These are phyloP conservation scores for Rugonectria rugulosa DNA, from an alignment of 2,329 filamentous ascomycete species.

Conservation along the genomic window DNA sequence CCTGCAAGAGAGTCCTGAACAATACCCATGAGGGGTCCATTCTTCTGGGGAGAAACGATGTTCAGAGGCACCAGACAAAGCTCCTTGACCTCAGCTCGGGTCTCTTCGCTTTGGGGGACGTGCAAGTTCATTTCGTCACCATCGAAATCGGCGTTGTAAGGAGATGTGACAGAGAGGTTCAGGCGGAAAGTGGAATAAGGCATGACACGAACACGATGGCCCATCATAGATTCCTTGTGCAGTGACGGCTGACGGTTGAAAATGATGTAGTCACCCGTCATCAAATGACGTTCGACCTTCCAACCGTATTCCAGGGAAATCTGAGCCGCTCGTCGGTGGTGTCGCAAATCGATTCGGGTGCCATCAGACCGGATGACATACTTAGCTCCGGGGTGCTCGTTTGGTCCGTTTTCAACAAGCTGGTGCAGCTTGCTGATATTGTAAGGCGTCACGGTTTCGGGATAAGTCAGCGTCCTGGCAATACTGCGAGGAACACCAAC, in stretches of 20 bases:
- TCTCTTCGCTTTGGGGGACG: slow-evolving; percentile 97
- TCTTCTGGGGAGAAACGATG: slow-evolving; percentile 97
- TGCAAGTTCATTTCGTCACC: slow-evolving; percentile 99
- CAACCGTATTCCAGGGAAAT: slow-evolving; percentile 93
- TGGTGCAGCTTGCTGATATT: slow-evolving; percentile 93
- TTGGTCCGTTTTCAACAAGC: slow-evolving; percentile 91
- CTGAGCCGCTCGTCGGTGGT: slow-evolving; percentile 86
- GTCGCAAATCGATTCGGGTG: slow-evolving; percentile 91
- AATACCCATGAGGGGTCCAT: slow-evolving; percentile 98
- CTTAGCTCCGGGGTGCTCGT: slow-evolving; percentile 93
- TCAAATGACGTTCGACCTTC: slow-evolving; percentile 97
- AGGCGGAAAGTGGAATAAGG: slow-evolving; percentile 98
- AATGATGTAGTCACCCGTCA: slow-evolving; percentile 96
- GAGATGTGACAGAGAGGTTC: slow-evolving; percentile 96
- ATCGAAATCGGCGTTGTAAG: slow-evolving; percentile 99
- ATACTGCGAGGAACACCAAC: slow-evolving; percentile 96
- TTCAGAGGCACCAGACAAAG: slow-evolving; percentile 98
- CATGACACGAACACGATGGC: slow-evolving; percentile 96
- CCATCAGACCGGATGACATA: slow-evolving; percentile 96
- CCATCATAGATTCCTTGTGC: slow-evolving; percentile 99
- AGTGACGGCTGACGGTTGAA: slow-evolving; percentile 99
- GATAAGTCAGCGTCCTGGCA: slow-evolving; percentile 91
- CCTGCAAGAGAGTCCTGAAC: slow-evolving; percentile 97
- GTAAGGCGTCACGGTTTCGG: slow-evolving; percentile 96
- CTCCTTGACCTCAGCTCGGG: slow-evolving; percentile 91